Conservation (phyloP, 2,329 filamentous ascomycete species). For the Scleromitrula shiraiana region DNA sequence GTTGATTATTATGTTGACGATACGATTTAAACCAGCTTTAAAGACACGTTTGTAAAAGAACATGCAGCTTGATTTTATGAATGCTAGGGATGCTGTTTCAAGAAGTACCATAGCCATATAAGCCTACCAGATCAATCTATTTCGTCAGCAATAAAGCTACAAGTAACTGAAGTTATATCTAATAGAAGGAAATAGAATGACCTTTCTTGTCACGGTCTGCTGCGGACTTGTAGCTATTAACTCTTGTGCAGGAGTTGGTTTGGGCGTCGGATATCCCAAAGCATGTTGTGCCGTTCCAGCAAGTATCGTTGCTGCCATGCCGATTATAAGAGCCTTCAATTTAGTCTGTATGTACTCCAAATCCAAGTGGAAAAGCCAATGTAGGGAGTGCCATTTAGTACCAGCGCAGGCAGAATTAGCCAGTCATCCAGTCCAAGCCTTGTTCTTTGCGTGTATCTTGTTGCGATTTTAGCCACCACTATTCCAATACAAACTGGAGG, state of each 20-base stretch:
- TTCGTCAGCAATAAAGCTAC: not conserved
- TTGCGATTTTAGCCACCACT: not conserved
- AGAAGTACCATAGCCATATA: constrained; percentile 1
- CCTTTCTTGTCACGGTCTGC: not conserved
- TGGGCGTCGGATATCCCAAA: not conserved
- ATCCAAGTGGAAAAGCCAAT: not conserved
- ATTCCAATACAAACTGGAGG: not conserved
- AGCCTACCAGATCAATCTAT: not conserved
- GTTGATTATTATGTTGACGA: not conserved
- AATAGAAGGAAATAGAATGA: not conserved
- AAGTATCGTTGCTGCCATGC: not conserved
- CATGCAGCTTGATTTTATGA: not conserved
- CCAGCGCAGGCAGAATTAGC: not conserved
- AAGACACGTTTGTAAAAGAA: not conserved
- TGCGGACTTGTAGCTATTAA: constrained; percentile 1
- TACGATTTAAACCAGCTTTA: not conserved
- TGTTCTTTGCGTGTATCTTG: not conserved
- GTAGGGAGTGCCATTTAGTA: not conserved
- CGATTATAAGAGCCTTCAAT: not conserved
- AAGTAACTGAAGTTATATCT: not conserved
- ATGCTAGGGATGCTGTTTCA: not conserved
- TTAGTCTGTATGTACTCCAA: not conserved
- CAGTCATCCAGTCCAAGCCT: not conserved
- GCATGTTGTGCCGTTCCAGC: not conserved
- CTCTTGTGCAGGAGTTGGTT: not conserved